Base-by-base conservation (phyloP, 805 yeast genomes). In the Saccharomycopsis fodiens region DNA sequence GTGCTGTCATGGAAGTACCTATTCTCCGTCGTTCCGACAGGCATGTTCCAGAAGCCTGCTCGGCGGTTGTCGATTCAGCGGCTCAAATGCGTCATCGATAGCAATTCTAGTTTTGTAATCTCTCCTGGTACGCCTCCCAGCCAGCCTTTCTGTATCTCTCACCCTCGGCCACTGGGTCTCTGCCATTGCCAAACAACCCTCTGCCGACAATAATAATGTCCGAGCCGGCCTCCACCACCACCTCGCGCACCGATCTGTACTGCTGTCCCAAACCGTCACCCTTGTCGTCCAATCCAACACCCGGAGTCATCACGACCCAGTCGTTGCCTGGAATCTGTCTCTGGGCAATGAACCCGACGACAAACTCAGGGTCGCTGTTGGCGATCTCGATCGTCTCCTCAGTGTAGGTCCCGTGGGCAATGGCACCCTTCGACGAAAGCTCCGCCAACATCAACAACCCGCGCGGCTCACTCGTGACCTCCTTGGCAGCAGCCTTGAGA, bases 201-300 rank as follows among this genome's bases (percentile, higher is more conserved):
- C 99, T 78, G 8, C 99, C 99, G n/a, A 93, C 99, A 61, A 93
- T 93, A 48, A 93, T 89, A 42, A 93, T 76, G 62, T 93, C 99
- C 2, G 95, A 74, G n/a, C 97, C 97, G 1, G 83, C 77, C 12
- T 75, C 59, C 10, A 91, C 71, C 7, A 50, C 31, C 20, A 88
- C 98, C 50, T 84, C 86, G 52, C 77, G 78, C 3, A 91, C 97
- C 3, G 96, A 79, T 63, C 98, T 76, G 65, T 93, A 93, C 65
- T 93, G 97, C 64, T 93, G 99, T 20, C 99, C 99, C 51, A 93
- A 72, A 1, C 82, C 78, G 61, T 93, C 99, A 13, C 97, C 97
- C 62, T 83, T 93, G 60, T 91, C 97, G 60, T 91, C 98, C 43
- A 93, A 73, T 2, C 97, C 97, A 34, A 93, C 98, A 51, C 99